Base-by-base conservation (phyloP, 2,329 filamentous ascomycete genomes). In the Fusarium metavorans region DNA sequence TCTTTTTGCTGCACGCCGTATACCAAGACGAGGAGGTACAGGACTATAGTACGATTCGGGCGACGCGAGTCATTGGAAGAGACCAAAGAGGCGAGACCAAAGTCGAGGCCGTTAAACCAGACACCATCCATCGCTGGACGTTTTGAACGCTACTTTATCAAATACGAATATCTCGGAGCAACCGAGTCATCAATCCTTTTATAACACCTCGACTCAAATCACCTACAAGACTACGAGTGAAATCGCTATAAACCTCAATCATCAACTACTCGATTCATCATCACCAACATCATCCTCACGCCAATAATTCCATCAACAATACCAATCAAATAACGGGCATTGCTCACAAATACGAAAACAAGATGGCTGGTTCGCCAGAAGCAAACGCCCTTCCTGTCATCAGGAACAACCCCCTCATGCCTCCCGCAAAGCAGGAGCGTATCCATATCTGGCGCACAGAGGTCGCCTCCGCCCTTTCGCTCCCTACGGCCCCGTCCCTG, bases 401-500 rank as follows among this genome's bases (percentile, higher is more conserved):
- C 50, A 75, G 34, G 69, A 57, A 48, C 41, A 79, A 73, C 65
- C 66, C 76, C 27, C 76, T 77, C 72, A 82, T 83, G 73, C 79
- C 80, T 60, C 70, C 79, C 35, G 76, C 82, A 63, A 83, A 83
- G 66, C 80, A 83, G 58, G 78, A 81, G 58, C 84, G 84, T 78
- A 87, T 89, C 72, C 80, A 86, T 68, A 82, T 86, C 68, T 90
- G 88, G 88, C 85, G 85, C 65, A 80, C 81, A 62, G 88, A 89
- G 80, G 86, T 89, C 57, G 81, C 82, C 39, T 78, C 80, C 25
- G 80, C 82, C 57, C 79, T 80, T 54, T 74, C 77, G 4, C 73
- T 80, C 41, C 78, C 77, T 39, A 77, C 79, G 23, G 79, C 82
- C 14, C 76, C 79, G 11, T 78, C 79, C 10, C 72, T 81, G 45